A percentile compares a stretch with the other conserved stretches of the same genome.
Evolutionary conservation across 805 yeast species (phyloP).

Genomic region (Nakazawaea wyomingensis): DNA sequence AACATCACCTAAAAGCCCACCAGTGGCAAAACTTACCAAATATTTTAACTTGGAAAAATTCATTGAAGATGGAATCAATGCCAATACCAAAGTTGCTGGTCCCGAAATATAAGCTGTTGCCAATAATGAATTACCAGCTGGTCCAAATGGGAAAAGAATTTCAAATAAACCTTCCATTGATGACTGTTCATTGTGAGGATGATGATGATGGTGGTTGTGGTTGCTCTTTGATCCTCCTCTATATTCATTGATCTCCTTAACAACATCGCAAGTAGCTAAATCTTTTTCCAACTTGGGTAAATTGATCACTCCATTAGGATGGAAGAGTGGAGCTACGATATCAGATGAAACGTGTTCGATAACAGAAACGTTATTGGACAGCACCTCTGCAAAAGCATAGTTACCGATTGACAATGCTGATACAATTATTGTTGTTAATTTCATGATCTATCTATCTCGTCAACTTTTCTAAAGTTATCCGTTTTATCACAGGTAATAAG

Average conservation of each 20-base stretch:
- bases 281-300: constrained; percentile 27
- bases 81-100: constrained; percentile 54
- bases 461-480: not conserved
- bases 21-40: constrained; percentile 68
- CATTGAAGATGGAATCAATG: constrained; percentile 52
- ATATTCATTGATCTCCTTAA: constrained; percentile 30
- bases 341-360: constrained; percentile 2
- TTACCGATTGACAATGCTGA: not conserved
- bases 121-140: constrained; percentile 56
- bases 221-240: too few relatives aligned
- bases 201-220: constrained; percentile 10
- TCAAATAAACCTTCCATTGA: constrained; percentile 35
- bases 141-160: constrained; percentile 44
- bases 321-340: constrained; percentile 18
- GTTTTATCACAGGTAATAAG: too few relatives aligned
- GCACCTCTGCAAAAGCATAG: too few relatives aligned
- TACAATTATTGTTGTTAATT: not conserved
- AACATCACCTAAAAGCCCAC: constrained; percentile 72
- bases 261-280: constrained; percentile 33
- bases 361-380: not conserved
- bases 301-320: constrained; percentile 39
- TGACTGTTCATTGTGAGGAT: constrained; percentile 16
- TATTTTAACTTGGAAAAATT: constrained; percentile 44
- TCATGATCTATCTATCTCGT: not conserved
- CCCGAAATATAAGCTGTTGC: constrained; percentile 64